Conservation (phyloP, 2,329 filamentous ascomycete genomes). For the Pyrenochaeta sp. region DNA sequence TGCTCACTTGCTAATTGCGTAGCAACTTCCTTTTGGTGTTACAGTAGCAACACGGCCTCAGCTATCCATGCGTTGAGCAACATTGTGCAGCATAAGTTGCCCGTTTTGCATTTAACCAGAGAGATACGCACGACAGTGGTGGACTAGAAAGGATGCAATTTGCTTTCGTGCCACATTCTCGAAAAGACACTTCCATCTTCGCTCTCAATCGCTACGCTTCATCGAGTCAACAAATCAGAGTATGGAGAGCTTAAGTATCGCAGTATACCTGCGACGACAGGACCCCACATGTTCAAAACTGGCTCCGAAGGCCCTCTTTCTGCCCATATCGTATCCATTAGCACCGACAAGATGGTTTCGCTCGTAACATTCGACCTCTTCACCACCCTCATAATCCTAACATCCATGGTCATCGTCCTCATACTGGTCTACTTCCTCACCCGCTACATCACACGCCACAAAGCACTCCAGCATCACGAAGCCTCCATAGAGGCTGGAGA, state of each 20-base stretch:
- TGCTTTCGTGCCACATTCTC: background rate
- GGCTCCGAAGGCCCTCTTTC: background rate
- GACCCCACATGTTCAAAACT: conserved; percentile 7
- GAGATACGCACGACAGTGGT: conserved; percentile 1
- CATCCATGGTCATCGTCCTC: conserved; percentile 19
- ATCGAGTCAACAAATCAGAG: background rate
- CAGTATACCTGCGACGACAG: conserved; percentile 12
- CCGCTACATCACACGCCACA: conserved; percentile 14
- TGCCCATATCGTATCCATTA: background rate
- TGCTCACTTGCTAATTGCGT: background rate
- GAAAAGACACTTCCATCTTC: background rate
- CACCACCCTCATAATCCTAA: conserved; percentile 23
- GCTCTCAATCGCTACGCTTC: background rate
- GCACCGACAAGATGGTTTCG: conserved; percentile 6
- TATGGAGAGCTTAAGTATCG: conserved; percentile 13
- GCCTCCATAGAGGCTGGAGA: background rate
- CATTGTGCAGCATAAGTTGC: conserved; percentile 5
- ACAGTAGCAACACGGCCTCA: conserved; percentile 3
- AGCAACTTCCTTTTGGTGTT: conserved; percentile 8
- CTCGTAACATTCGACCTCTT: conserved; percentile 14
- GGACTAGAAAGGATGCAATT: background rate
- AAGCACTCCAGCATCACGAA: background rate
- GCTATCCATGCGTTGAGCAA: conserved; percentile 3
- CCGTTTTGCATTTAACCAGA: conserved; percentile 3
- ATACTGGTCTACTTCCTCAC: conserved; percentile 25